Conservation (phyloP, 1,284 basidiomycete species). For the Kalmanozyma brasiliensis region DNA sequence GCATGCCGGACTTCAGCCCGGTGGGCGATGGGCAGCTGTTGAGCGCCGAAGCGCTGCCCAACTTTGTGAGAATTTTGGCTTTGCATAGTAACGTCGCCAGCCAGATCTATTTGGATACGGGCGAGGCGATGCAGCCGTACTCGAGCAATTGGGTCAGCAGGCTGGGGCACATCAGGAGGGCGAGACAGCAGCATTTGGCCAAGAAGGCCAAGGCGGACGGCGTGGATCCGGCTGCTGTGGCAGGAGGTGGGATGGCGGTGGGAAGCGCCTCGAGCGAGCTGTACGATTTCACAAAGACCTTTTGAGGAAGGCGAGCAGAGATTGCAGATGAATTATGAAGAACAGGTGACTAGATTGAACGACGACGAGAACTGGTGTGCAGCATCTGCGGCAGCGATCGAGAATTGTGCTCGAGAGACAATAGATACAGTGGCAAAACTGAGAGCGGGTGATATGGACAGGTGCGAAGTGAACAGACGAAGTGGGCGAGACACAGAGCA, state of each 20-base stretch:
- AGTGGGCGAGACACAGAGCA: no score
- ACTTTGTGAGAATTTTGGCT: constrained; percentile 62
- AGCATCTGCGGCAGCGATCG: no score
- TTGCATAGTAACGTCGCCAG: constrained; percentile 64
- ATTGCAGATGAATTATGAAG: no score
- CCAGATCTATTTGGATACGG: constrained; percentile 65
- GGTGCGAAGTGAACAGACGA: no score
- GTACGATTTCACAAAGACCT: constrained; percentile 54
- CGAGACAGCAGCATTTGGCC: constrained; percentile 27
- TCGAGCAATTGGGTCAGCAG: constrained; percentile 62
- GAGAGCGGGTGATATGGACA: no score
- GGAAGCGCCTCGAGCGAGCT: constrained; percentile 22
- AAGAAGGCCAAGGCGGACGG: constrained; percentile 23
- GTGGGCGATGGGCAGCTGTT: constrained; percentile 64
- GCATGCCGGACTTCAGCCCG: constrained; percentile 64
- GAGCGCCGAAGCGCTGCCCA: constrained; percentile 55
- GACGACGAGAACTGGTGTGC: no score
- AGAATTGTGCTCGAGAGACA: no score
- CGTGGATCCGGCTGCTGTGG: neutral
- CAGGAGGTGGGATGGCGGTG: constrained; percentile 16
- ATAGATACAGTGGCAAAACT: no score
- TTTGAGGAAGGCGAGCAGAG: no score
- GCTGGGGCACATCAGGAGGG: constrained; percentile 49
- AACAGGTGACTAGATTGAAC: no score
- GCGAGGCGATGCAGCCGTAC: constrained; percentile 63